phyloP scores from a whole-genome alignment of 1,284 basidiomycete genomes.

The Puccinia novopanici region DNA sequence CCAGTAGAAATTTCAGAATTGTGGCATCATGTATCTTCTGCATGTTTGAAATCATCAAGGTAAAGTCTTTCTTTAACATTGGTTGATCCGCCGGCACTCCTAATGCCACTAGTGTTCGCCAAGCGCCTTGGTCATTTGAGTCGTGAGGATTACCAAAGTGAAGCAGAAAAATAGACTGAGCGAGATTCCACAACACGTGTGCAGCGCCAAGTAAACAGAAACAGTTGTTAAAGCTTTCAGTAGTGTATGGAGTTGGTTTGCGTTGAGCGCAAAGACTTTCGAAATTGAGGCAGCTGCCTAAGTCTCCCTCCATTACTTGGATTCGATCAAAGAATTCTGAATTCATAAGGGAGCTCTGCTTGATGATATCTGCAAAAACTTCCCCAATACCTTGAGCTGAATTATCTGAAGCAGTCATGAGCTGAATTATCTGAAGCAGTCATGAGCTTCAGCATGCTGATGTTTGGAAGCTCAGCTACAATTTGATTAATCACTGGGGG shows the following conservation, averaged over 20 bases:
- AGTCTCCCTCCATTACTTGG: not conserved
- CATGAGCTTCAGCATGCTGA: constrained; percentile 15
- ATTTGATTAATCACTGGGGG: not conserved
- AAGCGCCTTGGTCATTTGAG: not conserved
- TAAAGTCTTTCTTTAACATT: not conserved
- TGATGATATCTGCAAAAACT: not conserved
- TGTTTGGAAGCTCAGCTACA: not conserved
- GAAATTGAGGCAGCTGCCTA: not conserved
- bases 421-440: not conserved
- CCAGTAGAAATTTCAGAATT: not conserved
- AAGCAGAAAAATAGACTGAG: not conserved
- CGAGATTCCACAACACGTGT: not conserved
- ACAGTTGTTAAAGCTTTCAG: not conserved
- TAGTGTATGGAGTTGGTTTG: not conserved
- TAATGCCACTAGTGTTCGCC: not conserved
- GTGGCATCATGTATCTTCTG: not conserved
- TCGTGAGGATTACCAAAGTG: not conserved
- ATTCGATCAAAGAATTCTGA: not conserved
- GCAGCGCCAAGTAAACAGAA: not conserved
- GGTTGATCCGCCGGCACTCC: not conserved
- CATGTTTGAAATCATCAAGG: not conserved
- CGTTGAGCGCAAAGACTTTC: not conserved
- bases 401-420: not conserved
- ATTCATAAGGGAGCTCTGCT: not conserved
- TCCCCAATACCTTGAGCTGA: not conserved